A percentile compares a stretch with the other conserved stretches of the same genome.
Conservation (phyloP, 805 yeast species). For the Saccharomycopsis selenospora region DNA sequence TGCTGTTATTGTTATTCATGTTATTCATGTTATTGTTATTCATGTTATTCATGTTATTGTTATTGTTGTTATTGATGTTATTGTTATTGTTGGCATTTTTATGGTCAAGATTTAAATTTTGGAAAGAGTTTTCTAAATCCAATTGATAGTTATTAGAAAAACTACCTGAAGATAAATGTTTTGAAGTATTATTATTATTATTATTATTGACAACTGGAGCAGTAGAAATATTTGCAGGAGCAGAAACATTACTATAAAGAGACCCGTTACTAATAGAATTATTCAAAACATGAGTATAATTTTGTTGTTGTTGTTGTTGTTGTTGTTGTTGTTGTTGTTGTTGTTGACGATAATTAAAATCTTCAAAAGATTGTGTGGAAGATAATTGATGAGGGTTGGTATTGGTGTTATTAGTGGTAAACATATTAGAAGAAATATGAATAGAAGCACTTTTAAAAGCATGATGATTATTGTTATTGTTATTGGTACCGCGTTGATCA, state of each 20-base stretch:
- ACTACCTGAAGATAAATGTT: not conserved
- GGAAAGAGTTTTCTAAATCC: not conserved
- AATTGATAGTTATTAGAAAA: not conserved
- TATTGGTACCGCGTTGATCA: conserved; percentile 4
- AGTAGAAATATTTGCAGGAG: conserved; percentile 23
- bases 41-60: not conserved
- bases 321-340: conserved; percentile 23
- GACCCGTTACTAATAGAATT: conserved; percentile 23
- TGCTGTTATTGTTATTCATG: not conserved
- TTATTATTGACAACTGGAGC: too few species aligned
- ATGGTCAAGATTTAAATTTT: not conserved
- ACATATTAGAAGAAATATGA: conserved; percentile 1
- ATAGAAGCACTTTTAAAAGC: conserved; percentile 12
- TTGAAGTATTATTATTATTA: not conserved
- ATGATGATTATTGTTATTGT: conserved; percentile 5
- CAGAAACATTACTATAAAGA: not conserved
- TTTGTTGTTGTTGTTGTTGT: conserved; percentile 27
- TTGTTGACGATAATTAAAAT: conserved; percentile 10
- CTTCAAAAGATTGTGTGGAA: not conserved
- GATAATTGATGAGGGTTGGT: conserved; percentile 2
- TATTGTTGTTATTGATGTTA: not conserved
- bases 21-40: not conserved
- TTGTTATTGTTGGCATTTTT: not conserved
- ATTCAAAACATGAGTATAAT: conserved; percentile 32
- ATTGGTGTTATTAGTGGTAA: not conserved